phyloP scores from a whole-genome alignment of 192 early-diverging fungal genomes.

The Linnemannia exigua region DNA sequence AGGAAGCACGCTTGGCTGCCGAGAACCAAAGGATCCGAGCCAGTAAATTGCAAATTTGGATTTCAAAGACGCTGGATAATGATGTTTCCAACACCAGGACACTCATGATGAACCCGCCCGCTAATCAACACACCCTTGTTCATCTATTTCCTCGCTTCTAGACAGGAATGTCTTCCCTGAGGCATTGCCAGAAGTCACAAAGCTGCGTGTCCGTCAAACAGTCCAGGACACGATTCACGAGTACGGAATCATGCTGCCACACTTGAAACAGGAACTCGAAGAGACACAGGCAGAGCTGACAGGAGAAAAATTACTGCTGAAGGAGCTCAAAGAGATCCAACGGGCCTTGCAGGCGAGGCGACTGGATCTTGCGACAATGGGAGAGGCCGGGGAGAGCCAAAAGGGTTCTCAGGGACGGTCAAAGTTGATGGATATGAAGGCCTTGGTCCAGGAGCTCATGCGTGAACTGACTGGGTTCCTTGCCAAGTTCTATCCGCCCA shows the following conservation, averaged over 20 bases:
- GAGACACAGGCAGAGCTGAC: conserved; percentile 32
- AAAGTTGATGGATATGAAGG: conserved; percentile 19
- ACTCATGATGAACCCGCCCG: not conserved
- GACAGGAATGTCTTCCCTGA: conserved; percentile 9
- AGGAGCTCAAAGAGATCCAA: conserved; percentile 41
- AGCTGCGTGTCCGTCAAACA: conserved; percentile 22
- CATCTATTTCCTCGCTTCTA: not conserved
- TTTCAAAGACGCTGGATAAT: not conserved
- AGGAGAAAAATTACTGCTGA: conserved; percentile 23
- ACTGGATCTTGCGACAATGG: conserved; percentile 9
- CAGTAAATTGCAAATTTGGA: not conserved
- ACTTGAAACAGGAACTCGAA: conserved; percentile 23
- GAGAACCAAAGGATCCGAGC: conserved; percentile 15
- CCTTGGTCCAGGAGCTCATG: conserved; percentile 36
- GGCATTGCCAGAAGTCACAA: conserved; percentile 24
- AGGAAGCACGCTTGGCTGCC: conserved; percentile 22
- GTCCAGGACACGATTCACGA: conserved; percentile 31
- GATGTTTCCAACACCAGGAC: not conserved
- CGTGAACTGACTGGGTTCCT: conserved; percentile 35
- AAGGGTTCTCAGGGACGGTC: conserved; percentile 26
- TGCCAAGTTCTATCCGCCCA: conserved; percentile 25
- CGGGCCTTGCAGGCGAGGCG: conserved; percentile 47
- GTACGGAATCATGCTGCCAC: conserved; percentile 24
- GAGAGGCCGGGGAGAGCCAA: conserved; percentile 28
- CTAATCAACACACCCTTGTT: not conserved